phyloP scores from a whole-genome alignment of 2,329 filamentous ascomycete species.

The Helminthosporium solani region DNA sequence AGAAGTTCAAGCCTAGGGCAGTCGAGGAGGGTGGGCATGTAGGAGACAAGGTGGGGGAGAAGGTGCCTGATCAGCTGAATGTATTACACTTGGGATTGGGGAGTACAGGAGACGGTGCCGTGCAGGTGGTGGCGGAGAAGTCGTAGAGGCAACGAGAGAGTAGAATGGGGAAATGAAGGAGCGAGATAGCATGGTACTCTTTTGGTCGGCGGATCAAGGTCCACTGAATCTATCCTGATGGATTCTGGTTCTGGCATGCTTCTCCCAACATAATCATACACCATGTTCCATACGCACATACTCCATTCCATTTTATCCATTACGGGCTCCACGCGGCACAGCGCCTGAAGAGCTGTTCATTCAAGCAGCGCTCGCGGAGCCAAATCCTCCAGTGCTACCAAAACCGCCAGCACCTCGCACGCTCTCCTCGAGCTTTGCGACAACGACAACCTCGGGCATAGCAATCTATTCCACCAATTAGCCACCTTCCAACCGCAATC shows the following conservation, averaged over 20 bases:
- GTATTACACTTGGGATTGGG: constrained; percentile 27
- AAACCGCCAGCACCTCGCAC: constrained; percentile 77
- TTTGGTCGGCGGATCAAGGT: background rate
- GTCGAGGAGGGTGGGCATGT: constrained; percentile 25
- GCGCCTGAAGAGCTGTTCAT: background rate
- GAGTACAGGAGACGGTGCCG: constrained; percentile 11
- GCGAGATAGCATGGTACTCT: constrained; percentile 5
- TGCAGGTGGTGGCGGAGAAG: constrained; percentile 14
- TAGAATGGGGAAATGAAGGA: background rate
- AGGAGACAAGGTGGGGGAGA: constrained; percentile 13
- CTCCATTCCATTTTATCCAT: background rate
- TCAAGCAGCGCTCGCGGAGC: constrained; percentile 18
- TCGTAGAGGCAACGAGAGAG: background rate
- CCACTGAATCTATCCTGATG: background rate
- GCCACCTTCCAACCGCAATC: constrained; percentile 7
- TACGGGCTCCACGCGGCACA: background rate
- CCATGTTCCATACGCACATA: background rate
- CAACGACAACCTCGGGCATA: constrained; percentile 88
- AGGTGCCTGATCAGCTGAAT: constrained; percentile 21
- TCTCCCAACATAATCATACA: constrained; percentile 1
- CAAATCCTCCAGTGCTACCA: constrained; percentile 43
- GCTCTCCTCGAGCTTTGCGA: constrained; percentile 84
- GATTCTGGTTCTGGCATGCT: background rate
- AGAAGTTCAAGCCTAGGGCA: constrained; percentile 58
- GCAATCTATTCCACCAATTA: constrained; percentile 61